Base-by-base conservation (phyloP, 148 eudicot species). In the Talinum fruticosum region DNA sequence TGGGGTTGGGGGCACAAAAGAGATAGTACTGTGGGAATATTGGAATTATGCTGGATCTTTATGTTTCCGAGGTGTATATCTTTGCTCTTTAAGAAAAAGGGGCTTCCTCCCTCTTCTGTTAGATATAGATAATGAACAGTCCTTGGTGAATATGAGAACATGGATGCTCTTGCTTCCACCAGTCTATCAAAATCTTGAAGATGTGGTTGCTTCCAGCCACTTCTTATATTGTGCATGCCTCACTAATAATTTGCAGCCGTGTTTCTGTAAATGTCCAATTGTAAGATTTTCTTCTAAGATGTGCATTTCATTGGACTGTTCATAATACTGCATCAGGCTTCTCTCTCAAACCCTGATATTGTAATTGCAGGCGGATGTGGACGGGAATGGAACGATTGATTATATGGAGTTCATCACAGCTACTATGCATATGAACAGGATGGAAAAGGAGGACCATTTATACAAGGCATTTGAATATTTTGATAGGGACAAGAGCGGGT, bases 401-500 rank as follows among this genome's bases (percentile, higher is more conserved):
- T 96, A 96, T 80, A 87, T 93, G 83, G 99, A 96, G 81, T 96
- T 96, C 77, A 93, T 96, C 74, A 90, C 97, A 51, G 97, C 99
- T 30, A 93, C 99, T 8, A 93, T 96, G 99, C 97, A 96, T 77
- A 87, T 93, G 93, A 93, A 96, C 79, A 87, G 95, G 68, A 79
- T 93, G 92, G 99, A 96, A 75, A 90, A 91, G 74, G 97, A 93
- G 79, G 92, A 96, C 67, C 97, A 93, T 81, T 78, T 96, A 30
- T 91, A 80, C 85, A 90, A 86, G 78, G 99, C 99, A 62, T 96
- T 96, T 72, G 87, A 93, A 71, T 93, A 89, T 83, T 96, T 96
- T 78, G 99, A 96, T 84, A 85, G 86, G 83, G 99, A 96, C 84
- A 93, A 88, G 84, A 96, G 99, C 82, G 99, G 99, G 99, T 93